Percentiles rank a stretch among this genome's conserved stretches.
phyloP scores from a whole-genome alignment of 2,329 filamentous ascomycete genomes.

The Penicillium carneum region DNA sequence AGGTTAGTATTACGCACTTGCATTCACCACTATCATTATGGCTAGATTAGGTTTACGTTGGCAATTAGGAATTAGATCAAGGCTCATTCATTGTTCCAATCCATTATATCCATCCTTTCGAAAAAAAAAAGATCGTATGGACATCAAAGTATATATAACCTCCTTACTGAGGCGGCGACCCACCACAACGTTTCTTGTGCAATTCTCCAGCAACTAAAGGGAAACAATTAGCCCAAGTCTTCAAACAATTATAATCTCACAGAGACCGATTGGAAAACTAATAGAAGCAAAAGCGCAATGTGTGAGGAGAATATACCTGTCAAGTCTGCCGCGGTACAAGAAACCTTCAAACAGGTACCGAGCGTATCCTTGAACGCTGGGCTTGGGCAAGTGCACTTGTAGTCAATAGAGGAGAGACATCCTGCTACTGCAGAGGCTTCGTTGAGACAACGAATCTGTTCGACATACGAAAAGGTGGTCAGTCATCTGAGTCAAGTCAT shows the following conservation, averaged over 20 bases:
- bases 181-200: constrained; percentile 23
- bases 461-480: neutral
- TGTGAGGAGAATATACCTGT: constrained; percentile 17
- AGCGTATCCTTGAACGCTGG: constrained; percentile 29
- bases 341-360: constrained; percentile 19
- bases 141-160: constrained; percentile 1
- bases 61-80: neutral
- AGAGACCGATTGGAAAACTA: neutral
- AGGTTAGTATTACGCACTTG: neutral
- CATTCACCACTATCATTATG: neutral
- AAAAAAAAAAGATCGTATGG: neutral
- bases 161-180: neutral
- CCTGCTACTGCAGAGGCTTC: constrained; percentile 27
- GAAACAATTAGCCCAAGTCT: constrained; percentile 7
- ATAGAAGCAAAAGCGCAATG: neutral
- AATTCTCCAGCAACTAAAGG: constrained; percentile 22
- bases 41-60: neutral
- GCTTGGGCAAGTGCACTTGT: constrained; percentile 31
- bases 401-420: constrained; percentile 26
- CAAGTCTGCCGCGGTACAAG: constrained; percentile 27
- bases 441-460: constrained; percentile 25
- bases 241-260: neutral
- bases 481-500: constrained; percentile 8
- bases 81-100: neutral
- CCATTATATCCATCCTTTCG: neutral